phyloP scores from a whole-genome alignment of 2,329 filamentous ascomycete genomes.

The Colletotrichum noveboracense region DNA sequence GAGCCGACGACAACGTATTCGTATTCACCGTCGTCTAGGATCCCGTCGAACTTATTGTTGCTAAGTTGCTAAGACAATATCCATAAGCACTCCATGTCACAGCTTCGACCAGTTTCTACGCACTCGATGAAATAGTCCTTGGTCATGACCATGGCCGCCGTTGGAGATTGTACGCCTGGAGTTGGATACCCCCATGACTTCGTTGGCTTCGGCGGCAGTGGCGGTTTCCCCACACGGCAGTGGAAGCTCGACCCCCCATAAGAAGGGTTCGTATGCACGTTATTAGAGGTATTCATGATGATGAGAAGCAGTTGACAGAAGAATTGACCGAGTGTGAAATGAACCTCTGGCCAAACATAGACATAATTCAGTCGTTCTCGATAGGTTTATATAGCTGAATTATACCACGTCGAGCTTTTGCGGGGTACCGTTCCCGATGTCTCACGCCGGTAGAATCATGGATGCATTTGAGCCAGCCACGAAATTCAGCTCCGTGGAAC shows the following conservation, averaged over 20 bases:
- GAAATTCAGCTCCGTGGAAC: background rate
- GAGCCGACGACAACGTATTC: background rate
- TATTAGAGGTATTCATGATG: background rate
- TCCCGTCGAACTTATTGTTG: background rate
- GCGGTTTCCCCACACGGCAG: background rate
- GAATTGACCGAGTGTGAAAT: background rate
- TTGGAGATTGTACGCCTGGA: background rate
- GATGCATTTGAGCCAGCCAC: background rate
- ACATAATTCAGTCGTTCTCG: background rate
- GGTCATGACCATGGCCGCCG: background rate
- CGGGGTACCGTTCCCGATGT: too few species aligned
- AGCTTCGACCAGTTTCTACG: rapidly evolving
- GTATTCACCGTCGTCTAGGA: background rate
- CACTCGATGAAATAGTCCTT: background rate
- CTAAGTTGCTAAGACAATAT: background rate
- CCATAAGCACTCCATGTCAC: background rate
- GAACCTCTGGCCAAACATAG: background rate
- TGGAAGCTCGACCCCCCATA: background rate
- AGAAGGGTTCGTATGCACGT: background rate
- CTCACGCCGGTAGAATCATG: background rate
- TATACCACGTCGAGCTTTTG: too few species aligned
- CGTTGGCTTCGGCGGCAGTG: background rate
- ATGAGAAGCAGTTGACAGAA: background rate
- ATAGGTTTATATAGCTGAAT: background rate
- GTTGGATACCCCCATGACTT: background rate